Evolutionary conservation across 176 grass and related monocot species (phyloP), one percentile per base, ranked within the genome.

Genomic region (Oryza officinalis): DNA sequence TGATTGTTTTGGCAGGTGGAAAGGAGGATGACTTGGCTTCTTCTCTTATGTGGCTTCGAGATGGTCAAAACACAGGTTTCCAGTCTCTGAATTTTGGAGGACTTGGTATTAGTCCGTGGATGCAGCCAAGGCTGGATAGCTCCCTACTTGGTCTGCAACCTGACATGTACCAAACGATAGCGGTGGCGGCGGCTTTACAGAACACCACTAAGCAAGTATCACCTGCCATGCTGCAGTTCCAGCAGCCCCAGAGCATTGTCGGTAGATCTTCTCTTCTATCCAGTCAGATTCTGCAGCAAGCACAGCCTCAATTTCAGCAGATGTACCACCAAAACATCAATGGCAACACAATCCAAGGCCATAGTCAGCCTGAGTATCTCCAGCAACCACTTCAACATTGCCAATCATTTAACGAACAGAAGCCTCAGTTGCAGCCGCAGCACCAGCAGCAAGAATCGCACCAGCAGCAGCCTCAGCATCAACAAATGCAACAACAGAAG

Each of bases 71-170:
- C 77, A 76, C 93, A 65, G 87, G 89, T 73, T 84, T 93, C 15
- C 96, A 92, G 68, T 90, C 93, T 14, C 35, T 93, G 86, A 95
- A 93, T 86, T 95, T 98, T 80, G 80, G 92, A 13, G 93, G 93
- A 54, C 67, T 85, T 75, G 91, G 89, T 75, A 70, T 76, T 30
- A 85, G 76, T 79, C 89, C 88, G 47, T 95, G 93, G 93, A 93
- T 95, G 77, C 93, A 95, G 22, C 91, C 96, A 45, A 87, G 89
- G 50, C 27, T 92, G 49, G 87, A 98, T 84, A 75, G 7, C 76
- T 86, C 89, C 27, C 25, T 93, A 44, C 87, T 93, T 69, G 87
- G 89, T 81, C 69, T 93, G 31, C 92, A 88, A 82, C 73, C 93
- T 69, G 91, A 93, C 76, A 92, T 87, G 77, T 98, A 92, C 87